These are phyloP conservation scores for Apostasia shenzhenica DNA, from an alignment of 106 monocot species.

Conservation along the genomic window DNA sequence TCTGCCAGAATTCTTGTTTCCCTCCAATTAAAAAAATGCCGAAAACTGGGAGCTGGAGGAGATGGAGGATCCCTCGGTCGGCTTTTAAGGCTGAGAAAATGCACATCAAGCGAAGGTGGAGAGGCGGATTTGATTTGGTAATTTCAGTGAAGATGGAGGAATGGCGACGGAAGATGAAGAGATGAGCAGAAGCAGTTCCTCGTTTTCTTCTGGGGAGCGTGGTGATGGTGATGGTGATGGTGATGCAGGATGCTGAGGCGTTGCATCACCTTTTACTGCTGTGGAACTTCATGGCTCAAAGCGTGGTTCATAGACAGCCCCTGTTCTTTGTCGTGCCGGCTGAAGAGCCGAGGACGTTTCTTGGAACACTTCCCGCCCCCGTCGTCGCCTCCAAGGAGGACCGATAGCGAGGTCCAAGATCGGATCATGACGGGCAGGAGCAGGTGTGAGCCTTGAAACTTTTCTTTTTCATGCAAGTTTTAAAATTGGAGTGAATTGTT, in stretches of 20 bases:
- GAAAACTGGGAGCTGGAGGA: too few relatives aligned
- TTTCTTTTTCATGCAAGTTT: background rate
- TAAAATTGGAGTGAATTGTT: background rate
- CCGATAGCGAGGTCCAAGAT: background rate
- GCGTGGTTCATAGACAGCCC: slow-evolving; percentile 67
- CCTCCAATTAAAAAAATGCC: too few relatives aligned
- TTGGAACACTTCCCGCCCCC: slow-evolving; percentile 76
- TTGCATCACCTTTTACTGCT: slow-evolving; percentile 86
- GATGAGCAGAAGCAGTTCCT: too few relatives aligned
- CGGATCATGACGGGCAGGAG: slow-evolving; percentile 10
- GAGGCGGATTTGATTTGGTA: too few relatives aligned
- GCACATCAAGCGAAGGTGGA: too few relatives aligned
- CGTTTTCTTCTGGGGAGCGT: slow-evolving; percentile 64
- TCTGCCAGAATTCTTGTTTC: too few relatives aligned
- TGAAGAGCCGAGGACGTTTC: slow-evolving; percentile 60
- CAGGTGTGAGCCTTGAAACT: slow-evolving; percentile 16
- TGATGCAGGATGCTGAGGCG: slow-evolving; percentile 82
- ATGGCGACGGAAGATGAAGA: too few relatives aligned
- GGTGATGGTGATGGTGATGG: too few relatives aligned
- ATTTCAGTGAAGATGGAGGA: too few relatives aligned
- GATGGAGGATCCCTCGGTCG: too few relatives aligned
- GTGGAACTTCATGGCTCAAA: slow-evolving; percentile 89
- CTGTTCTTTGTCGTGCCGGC: slow-evolving; percentile 66
- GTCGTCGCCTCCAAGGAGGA: slow-evolving; percentile 28
- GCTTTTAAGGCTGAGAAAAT: too few relatives aligned